Evolutionary conservation across 164 flowering plant species (phyloP).

Genomic region (Chimonanthus praecox): DNA sequence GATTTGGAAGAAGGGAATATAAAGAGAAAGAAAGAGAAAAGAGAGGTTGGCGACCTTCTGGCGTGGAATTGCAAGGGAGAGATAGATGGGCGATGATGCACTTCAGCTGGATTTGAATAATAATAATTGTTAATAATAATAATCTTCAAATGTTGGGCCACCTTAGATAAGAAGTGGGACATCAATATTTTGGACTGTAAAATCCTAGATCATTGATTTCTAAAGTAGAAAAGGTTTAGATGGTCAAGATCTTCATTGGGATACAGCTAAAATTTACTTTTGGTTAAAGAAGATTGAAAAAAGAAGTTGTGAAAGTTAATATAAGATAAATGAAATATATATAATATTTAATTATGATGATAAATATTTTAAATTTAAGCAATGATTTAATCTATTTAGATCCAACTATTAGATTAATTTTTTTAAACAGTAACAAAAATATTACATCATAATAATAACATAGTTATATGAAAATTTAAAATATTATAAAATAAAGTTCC

Average conservation of each 20-base stretch:
- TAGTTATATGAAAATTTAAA: too few relatives aligned
- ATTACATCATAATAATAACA: too few relatives aligned
- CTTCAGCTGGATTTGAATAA: slow-evolving; percentile 18
- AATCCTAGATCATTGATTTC: not conserved
- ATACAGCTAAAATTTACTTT: too few relatives aligned
- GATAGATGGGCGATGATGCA: slow-evolving; percentile 33
- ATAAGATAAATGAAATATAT: too few relatives aligned
- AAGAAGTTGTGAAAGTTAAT: too few relatives aligned
- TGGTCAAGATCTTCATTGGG: not conserved
- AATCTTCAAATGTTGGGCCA: not conserved
- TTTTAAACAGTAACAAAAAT: too few relatives aligned
- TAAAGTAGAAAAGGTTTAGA: not conserved
- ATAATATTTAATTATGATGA: too few relatives aligned
- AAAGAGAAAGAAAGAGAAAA: slow-evolving; percentile 12
- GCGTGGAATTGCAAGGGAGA: slow-evolving; percentile 23
- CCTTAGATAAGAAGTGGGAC: not conserved
- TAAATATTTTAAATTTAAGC: too few relatives aligned
- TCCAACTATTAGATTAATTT: too few relatives aligned
- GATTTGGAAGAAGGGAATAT: slow-evolving; percentile 5
- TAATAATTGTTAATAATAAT: not conserved
- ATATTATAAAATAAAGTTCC: too few relatives aligned
- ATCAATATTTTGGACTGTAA: not conserved
- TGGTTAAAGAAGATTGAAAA: too few relatives aligned
- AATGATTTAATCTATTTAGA: too few relatives aligned
- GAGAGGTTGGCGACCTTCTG: slow-evolving; percentile 35